Percentiles rank a stretch among this genome's conserved stretches.
phyloP scores from a whole-genome alignment of 163 green algal species.

The Coccomyxa subellipsoidea region DNA sequence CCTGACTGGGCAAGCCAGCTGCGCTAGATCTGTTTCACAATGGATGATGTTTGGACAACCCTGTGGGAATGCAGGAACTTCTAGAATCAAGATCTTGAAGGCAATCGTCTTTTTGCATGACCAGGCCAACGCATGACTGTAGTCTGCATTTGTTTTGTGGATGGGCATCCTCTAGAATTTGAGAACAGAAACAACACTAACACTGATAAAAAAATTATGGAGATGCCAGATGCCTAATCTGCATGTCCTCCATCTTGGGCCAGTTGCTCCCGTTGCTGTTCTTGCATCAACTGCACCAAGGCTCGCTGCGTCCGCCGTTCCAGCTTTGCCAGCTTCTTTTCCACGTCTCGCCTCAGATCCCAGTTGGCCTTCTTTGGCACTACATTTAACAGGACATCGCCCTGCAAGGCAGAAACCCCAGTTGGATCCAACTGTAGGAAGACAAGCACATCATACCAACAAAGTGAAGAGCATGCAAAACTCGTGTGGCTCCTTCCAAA shows the following conservation, averaged over 20 bases:
- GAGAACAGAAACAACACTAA: too few relatives aligned
- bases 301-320: conserved; percentile 78
- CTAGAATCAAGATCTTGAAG: too few relatives aligned
- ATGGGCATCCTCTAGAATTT: too few relatives aligned
- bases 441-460: too few relatives aligned
- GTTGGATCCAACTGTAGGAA: too few relatives aligned
- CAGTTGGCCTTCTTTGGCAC: conserved; percentile 88
- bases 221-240: not conserved
- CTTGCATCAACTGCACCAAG: conserved; percentile 73
- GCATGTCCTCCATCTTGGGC: not conserved
- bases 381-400: conserved; percentile 70
- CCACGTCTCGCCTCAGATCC: conserved; percentile 83
- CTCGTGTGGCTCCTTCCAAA: too few relatives aligned
- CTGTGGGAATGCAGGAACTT: too few relatives aligned
- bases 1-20: not conserved
- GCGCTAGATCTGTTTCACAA: not conserved
- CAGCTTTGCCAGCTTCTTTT: conserved; percentile 71
- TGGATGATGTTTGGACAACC: too few relatives aligned
- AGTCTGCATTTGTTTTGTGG: not conserved
- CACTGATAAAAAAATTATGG: too few relatives aligned
- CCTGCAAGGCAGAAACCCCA: too few relatives aligned
- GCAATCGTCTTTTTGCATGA: too few relatives aligned
- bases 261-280: conserved; percentile 46
- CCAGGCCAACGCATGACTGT: not conserved
- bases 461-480: too few relatives aligned